Percentiles rank a stretch among this genome's conserved stretches.
Evolutionary conservation across 2,329 filamentous ascomycete genomes (phyloP).

Genomic region (Alternaria alternata): DNA sequence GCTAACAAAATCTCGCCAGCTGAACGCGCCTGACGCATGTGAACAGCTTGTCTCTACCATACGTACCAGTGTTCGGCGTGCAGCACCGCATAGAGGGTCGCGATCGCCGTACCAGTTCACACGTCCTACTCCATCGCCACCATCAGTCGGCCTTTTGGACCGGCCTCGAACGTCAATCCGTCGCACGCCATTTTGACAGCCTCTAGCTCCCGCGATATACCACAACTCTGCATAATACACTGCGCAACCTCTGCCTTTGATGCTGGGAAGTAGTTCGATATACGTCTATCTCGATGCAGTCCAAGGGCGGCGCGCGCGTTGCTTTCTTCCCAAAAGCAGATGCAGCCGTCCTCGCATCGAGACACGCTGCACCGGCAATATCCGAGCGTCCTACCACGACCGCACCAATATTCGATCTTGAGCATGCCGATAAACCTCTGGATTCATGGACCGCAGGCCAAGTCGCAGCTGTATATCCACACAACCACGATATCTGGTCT

Average conservation of each 20-base stretch:
- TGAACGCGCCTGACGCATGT: neutral
- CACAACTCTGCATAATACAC: conserved; percentile 1
- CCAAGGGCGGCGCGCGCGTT: conserved; percentile 14
- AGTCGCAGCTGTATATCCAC: conserved; percentile 28
- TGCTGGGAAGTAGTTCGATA: conserved; percentile 1
- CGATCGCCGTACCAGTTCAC: neutral
- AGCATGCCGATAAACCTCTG: conserved; percentile 29
- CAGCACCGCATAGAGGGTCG: neutral
- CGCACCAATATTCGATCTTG: conserved; percentile 34
- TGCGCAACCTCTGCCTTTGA: conserved; percentile 4
- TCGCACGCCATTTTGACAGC: conserved; percentile 10
- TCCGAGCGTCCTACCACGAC: conserved; percentile 29
- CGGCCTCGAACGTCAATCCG: conserved; percentile 1
- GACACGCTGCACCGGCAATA: conserved; percentile 24
- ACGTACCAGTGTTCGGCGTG: neutral
- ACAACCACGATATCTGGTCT: conserved; percentile 20
- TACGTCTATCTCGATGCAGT: conserved; percentile 19
- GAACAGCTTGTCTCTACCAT: neutral
- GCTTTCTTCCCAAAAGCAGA: conserved; percentile 42
- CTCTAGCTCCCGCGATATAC: conserved; percentile 5
- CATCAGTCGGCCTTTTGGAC: conserved; percentile 1
- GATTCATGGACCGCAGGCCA: conserved; percentile 25
- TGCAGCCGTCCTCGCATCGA: conserved; percentile 33
- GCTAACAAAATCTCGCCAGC: conserved; percentile 4
- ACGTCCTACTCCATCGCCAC: neutral